Evolutionary conservation across 2,329 filamentous ascomycete species (phyloP).

Genomic region (Epichloe scottii): DNA sequence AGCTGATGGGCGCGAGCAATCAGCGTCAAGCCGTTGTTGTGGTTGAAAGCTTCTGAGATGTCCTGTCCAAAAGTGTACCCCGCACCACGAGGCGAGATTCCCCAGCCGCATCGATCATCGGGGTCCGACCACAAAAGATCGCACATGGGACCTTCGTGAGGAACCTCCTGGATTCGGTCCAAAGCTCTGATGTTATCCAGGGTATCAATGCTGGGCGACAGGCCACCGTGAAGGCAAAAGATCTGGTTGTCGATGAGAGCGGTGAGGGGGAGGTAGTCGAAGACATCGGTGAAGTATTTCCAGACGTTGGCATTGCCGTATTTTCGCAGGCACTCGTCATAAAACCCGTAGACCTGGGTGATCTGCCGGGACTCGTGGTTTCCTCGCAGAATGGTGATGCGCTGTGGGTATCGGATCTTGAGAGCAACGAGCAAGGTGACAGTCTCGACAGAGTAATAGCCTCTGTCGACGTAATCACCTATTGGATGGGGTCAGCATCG

Average conservation of each 20-base stretch:
- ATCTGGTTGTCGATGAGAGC: slow-evolving; percentile 99
- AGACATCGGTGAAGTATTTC: slow-evolving; percentile 98
- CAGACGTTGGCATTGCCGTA: slow-evolving; percentile 98
- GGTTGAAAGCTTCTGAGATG: slow-evolving; percentile 97
- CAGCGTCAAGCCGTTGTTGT: slow-evolving; percentile 93
- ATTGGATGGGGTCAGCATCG: slow-evolving; percentile 4
- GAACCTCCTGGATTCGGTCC: slow-evolving; percentile 95
- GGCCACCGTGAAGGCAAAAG: slow-evolving; percentile 93
- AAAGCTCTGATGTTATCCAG: slow-evolving; percentile 90
- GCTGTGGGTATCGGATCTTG: slow-evolving; percentile 95
- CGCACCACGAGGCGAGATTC: slow-evolving; percentile 85
- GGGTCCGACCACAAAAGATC: slow-evolving; percentile 97
- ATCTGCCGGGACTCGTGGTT: slow-evolving; percentile 99
- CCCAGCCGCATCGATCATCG: slow-evolving; percentile 92
- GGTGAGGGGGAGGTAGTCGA: slow-evolving; percentile 94
- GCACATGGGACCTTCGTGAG: slow-evolving; percentile 96
- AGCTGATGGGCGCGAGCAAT: slow-evolving; percentile 95
- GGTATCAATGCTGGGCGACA: slow-evolving; percentile 92
- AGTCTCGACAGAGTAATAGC: slow-evolving; percentile 98
- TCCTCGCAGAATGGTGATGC: slow-evolving; percentile 95
- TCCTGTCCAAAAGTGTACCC: slow-evolving; percentile 95
- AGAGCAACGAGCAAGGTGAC: slow-evolving; percentile 91
- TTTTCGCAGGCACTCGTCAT: slow-evolving; percentile 96
- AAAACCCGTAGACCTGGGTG: slow-evolving; percentile 98
- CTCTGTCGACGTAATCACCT: slow-evolving; percentile 98